Evolutionary conservation across 768 basidiomycete genomes (phyloP).

Genomic region (Cubamyces lactineus): DNA sequence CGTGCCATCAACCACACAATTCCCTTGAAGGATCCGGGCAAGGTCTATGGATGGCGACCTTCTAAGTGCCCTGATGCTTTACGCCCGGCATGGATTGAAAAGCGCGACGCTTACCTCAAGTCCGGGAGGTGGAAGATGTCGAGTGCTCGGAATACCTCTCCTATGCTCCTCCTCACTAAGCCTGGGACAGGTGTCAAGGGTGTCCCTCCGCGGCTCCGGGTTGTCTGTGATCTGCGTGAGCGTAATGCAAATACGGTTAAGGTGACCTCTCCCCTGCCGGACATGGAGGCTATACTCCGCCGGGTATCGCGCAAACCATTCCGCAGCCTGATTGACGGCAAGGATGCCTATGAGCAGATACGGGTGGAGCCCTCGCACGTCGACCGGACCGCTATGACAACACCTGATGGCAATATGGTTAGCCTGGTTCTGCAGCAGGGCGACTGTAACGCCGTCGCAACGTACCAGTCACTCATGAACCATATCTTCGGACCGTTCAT

Average conservation of each 20-base stretch:
- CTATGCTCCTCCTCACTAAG: constrained; percentile 21
- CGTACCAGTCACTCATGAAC: constrained; percentile 49
- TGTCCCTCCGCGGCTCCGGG: too few relatives aligned
- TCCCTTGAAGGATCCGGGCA: constrained; percentile 25
- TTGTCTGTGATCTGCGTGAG: too few relatives aligned
- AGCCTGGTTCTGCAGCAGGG: constrained; percentile 36
- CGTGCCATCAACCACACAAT: constrained; percentile 28
- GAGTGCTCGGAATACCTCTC: constrained; percentile 25
- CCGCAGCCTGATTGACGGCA: too few relatives aligned
- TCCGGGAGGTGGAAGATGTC: constrained; percentile 28
- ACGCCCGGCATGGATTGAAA: constrained; percentile 23
- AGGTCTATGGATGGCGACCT: constrained; percentile 25
- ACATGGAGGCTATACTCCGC: too few relatives aligned
- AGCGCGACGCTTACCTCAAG: constrained; percentile 27
- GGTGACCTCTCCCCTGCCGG: too few relatives aligned
- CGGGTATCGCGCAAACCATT: too few relatives aligned
- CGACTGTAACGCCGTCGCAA: constrained; percentile 38
- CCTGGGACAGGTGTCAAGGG: too few relatives aligned
- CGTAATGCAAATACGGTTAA: too few relatives aligned
- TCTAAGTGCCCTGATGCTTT: constrained; percentile 29
- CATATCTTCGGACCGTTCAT: constrained; percentile 39
- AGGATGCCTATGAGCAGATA: constrained; percentile 38
- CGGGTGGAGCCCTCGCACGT: constrained; percentile 29
- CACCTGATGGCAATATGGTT: constrained; percentile 35
- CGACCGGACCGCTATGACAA: constrained; percentile 28